phyloP scores from a whole-genome alignment of 345 rosid species.

The Turritis glabra region DNA sequence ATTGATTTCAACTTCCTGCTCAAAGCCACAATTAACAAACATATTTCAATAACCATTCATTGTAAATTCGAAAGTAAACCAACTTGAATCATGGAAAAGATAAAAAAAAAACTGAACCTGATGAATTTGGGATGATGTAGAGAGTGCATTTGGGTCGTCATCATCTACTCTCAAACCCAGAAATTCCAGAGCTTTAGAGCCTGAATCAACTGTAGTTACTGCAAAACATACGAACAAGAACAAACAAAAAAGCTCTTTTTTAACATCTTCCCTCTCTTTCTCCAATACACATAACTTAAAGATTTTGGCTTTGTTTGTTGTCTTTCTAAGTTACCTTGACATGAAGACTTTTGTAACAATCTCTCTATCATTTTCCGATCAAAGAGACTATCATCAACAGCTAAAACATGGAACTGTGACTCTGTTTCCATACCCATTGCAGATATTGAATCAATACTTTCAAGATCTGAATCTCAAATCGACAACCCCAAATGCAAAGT shows the following conservation, averaged over 20 bases:
- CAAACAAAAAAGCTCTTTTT: neutral
- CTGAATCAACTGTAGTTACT: conserved; percentile 95
- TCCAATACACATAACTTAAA: neutral
- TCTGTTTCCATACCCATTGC: conserved; percentile 45
- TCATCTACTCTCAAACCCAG: conserved; percentile 56
- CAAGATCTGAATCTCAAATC: neutral
- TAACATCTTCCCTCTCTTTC: neutral
- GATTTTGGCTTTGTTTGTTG: neutral
- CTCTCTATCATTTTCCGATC: conserved; percentile 86
- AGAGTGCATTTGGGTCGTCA: conserved; percentile 38
- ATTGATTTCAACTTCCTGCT: conserved; percentile 55
- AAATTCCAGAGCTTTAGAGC: conserved; percentile 80
- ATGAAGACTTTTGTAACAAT: conserved; percentile 84
- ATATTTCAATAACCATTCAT: neutral
- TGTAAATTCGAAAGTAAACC: neutral
- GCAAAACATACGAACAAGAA: conserved; percentile 20
- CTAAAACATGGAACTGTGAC: conserved; percentile 83
- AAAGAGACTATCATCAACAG: conserved; percentile 83
- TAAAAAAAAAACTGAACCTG: conserved; percentile 20
- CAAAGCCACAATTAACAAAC: neutral
- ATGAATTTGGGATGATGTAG: conserved; percentile 43
- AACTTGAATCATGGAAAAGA: neutral
- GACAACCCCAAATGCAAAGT: conserved; percentile 16
- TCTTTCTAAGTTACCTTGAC: conserved; percentile 54
- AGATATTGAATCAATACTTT: neutral